Evolutionary conservation across 805 yeast species (phyloP).

Genomic region (Ogataea saltuana): DNA sequence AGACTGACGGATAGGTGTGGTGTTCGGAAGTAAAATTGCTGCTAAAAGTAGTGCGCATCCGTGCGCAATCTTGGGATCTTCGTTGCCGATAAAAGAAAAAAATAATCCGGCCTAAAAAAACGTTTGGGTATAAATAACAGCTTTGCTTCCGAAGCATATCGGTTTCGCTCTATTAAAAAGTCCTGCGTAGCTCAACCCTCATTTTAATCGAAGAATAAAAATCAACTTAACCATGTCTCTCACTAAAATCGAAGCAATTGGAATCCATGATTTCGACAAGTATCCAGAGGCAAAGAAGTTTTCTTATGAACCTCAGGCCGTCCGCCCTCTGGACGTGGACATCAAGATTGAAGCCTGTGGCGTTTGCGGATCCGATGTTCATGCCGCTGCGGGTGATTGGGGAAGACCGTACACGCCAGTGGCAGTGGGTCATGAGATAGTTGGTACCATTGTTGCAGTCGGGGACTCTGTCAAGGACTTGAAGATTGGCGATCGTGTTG

Average conservation of each 20-base stretch:
- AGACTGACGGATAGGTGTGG: background rate
- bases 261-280: constrained; percentile 3
- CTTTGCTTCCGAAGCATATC: background rate
- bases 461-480: constrained; percentile 56
- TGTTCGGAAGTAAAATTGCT: background rate
- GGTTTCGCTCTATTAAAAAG: background rate
- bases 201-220: background rate
- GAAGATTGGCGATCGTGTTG: constrained; percentile 74
- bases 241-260: constrained; percentile 5
- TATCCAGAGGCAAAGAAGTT: constrained; percentile 24
- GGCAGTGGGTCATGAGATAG: constrained; percentile 63
- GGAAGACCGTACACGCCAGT: constrained; percentile 37
- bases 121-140: too few relatives aligned
- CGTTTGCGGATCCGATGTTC: constrained; percentile 64
- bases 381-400: constrained; percentile 53
- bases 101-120: too few relatives aligned
- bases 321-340: constrained; percentile 44
- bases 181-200: background rate
- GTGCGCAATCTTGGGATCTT: too few relatives aligned
- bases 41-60: background rate
- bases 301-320: constrained; percentile 39
- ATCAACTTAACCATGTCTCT: background rate
- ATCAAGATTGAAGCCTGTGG: constrained; percentile 47
- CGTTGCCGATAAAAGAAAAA: too few relatives aligned
- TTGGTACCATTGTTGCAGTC: constrained; percentile 57